Evolutionary conservation across 371 early-diverging fungal species (phyloP).

Genomic region (Mucor velutinosus): DNA sequence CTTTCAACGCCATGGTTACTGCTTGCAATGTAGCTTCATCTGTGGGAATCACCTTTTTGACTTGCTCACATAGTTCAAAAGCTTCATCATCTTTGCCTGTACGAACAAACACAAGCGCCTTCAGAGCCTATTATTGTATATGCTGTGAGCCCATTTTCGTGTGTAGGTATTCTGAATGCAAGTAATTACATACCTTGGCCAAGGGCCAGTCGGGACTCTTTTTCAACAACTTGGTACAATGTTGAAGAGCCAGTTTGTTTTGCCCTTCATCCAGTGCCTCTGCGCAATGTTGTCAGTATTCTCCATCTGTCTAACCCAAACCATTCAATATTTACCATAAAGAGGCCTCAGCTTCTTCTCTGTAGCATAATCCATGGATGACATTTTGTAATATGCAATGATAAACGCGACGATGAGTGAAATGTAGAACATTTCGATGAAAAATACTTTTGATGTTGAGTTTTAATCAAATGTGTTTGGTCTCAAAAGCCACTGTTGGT

Average conservation of each 20-base stretch:
- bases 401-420: neutral
- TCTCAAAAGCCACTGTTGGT: slow-evolving; percentile 1
- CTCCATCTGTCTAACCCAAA: neutral
- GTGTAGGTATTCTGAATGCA: neutral
- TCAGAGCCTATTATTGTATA: slow-evolving; percentile 70
- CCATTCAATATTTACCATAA: slow-evolving; percentile 36
- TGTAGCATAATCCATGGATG: slow-evolving; percentile 34
- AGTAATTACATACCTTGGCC: slow-evolving; percentile 50
- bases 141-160: neutral
- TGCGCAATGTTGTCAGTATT: slow-evolving; percentile 13
- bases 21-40: slow-evolving; percentile 80
- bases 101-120: slow-evolving; percentile 76
- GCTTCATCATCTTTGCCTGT: slow-evolving; percentile 74
- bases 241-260: slow-evolving; percentile 68
- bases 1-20: slow-evolving; percentile 68
- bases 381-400: slow-evolving; percentile 2
- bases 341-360: slow-evolving; percentile 53
- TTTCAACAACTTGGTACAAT: slow-evolving; percentile 72
- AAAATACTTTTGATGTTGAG: slow-evolving; percentile 2
- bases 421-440: neutral
- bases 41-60: slow-evolving; percentile 67
- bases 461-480: neutral
- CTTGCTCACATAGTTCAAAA: slow-evolving; percentile 65
- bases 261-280: slow-evolving; percentile 79
- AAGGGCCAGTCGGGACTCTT: slow-evolving; percentile 69